Conservation (phyloP, 2,329 filamentous ascomycete species). For the Phoma sp. region DNA sequence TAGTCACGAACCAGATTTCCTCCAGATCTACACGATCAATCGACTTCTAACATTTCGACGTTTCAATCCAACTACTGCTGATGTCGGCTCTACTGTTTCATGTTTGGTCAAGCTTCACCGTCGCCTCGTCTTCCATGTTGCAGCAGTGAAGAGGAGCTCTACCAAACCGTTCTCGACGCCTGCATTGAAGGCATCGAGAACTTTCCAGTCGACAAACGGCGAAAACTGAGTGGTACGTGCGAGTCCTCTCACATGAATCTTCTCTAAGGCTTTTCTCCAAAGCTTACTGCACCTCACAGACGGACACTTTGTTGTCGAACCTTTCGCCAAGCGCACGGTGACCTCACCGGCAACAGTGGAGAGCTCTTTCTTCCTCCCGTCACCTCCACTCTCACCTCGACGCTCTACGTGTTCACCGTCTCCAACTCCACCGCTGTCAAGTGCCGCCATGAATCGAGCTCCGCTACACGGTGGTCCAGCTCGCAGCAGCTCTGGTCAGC, state of each 20-base stretch:
- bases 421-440: not conserved
- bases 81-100: not conserved
- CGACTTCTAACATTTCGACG: not conserved
- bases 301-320: not conserved
- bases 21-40: not conserved
- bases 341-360: not conserved
- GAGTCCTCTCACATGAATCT: not conserved
- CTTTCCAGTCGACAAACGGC: constrained; percentile 15
- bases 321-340: constrained; percentile 1
- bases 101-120: constrained; percentile 10
- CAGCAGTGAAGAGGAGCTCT: constrained; percentile 18
- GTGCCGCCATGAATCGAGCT: constrained; percentile 22
- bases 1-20: not conserved
- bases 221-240: constrained; percentile 4
- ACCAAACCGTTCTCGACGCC: constrained; percentile 20
- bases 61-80: not conserved
- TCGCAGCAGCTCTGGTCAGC: not conserved
- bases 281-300: constrained; percentile 5
- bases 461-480: constrained; percentile 14
- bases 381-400: constrained; percentile 17
- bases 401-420: not conserved
- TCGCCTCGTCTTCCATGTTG: constrained; percentile 1
- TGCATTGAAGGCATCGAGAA: constrained; percentile 28
- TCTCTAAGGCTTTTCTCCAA: not conserved
- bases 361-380: not conserved